Evolutionary conservation across 1,284 basidiomycete genomes (phyloP).

Genomic region (Vanrija sp.): DNA sequence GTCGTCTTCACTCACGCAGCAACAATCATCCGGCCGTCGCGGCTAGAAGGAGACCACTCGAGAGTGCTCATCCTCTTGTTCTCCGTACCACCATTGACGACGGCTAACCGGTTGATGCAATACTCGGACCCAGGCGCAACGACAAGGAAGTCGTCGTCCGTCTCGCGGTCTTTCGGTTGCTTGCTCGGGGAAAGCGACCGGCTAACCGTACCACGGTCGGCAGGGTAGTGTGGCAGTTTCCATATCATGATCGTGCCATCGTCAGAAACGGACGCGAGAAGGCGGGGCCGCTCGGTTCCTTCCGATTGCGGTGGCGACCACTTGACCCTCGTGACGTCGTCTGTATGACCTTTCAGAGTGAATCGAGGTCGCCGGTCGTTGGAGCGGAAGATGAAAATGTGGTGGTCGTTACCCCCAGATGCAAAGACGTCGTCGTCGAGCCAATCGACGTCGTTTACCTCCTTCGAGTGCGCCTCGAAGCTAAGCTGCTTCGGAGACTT

Average conservation of each 20-base stretch:
- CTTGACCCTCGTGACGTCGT: conserved; percentile 39
- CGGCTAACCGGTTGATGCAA: conserved; percentile 31
- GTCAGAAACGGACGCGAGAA: conserved; percentile 39
- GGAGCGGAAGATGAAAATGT: conserved; percentile 35
- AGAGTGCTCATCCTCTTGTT: conserved; percentile 42
- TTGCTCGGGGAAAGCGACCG: conserved; percentile 20
- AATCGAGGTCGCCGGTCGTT: conserved; percentile 34
- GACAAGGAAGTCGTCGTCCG: conserved; percentile 27
- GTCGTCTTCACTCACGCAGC: conserved; percentile 36
- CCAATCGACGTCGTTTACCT: conserved; percentile 48
- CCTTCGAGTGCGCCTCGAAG: conserved; percentile 40
- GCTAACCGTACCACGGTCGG: conserved; percentile 19
- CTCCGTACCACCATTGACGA: conserved; percentile 31
- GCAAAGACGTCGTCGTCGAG: conserved; percentile 45
- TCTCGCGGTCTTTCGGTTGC: conserved; percentile 11
- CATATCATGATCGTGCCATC: conserved; percentile 43
- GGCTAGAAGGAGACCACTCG: conserved; percentile 34
- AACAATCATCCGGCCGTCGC: conserved; percentile 31
- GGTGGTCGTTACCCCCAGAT: conserved; percentile 41
- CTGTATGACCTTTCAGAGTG: conserved; percentile 41
- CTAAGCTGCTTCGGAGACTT: conserved; percentile 18
- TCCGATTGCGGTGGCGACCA: conserved; percentile 31
- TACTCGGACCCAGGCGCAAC: conserved; percentile 24
- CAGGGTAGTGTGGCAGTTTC: conserved; percentile 35
- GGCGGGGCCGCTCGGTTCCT: conserved; percentile 7